phyloP scores from a whole-genome alignment of 192 early-diverging fungal species.

The Entophlyctis luteolus region DNA sequence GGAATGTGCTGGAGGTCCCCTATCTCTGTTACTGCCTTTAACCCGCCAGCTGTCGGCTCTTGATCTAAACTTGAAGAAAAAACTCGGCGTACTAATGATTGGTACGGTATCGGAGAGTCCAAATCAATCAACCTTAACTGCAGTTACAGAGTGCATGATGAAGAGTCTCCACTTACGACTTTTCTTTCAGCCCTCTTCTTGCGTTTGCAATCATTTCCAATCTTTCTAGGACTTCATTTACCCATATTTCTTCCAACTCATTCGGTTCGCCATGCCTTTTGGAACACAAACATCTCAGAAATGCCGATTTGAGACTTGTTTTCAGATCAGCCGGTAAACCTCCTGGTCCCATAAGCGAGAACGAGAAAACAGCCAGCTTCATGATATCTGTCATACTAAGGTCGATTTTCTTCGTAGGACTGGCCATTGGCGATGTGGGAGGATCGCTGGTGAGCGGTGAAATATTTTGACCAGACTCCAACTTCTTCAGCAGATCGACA shows the following conservation, averaged over 20 bases:
- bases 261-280: too few relatives aligned
- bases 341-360: slow-evolving; percentile 2
- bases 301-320: too few relatives aligned
- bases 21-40: background rate
- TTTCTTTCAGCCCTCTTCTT: background rate
- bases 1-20: slow-evolving; percentile 12
- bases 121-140: background rate
- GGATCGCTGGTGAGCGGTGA: too few relatives aligned
- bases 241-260: slow-evolving; percentile 2
- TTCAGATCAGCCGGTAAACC: background rate
- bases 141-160: background rate
- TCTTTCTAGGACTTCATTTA: slow-evolving; percentile 9
- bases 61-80: too few relatives aligned
- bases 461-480: too few relatives aligned
- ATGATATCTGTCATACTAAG: background rate
- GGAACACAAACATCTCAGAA: too few relatives aligned
- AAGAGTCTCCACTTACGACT: background rate
- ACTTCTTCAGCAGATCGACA: background rate
- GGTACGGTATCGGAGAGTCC: background rate
- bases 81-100: background rate
- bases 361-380: background rate
- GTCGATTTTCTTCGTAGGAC: background rate
- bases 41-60: background rate
- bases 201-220: background rate
- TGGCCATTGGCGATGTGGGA: too few relatives aligned